Percentiles rank a stretch among this genome's conserved stretches.
Evolutionary conservation across 495 filamentous ascomycete genomes (phyloP).

Genomic region (Annulohypoxylon stygium): DNA sequence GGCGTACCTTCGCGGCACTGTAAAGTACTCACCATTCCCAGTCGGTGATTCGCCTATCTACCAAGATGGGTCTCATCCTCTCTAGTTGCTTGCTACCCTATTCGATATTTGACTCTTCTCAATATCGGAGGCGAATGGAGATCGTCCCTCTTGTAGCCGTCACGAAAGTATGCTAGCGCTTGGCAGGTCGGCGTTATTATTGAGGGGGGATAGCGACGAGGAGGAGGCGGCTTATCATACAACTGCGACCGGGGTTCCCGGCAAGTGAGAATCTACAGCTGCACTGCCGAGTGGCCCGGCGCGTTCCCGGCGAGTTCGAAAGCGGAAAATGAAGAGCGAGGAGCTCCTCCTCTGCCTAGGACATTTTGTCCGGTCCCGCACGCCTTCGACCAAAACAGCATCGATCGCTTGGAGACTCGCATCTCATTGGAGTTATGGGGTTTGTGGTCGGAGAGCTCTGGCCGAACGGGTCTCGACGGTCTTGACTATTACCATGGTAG

Average conservation of each 20-base stretch:
- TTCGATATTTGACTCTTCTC: slow-evolving; percentile 19
- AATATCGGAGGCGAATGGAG: slow-evolving; percentile 21
- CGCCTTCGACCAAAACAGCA: slow-evolving; percentile 39
- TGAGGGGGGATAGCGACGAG: slow-evolving; percentile 40
- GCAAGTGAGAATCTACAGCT: slow-evolving; percentile 47
- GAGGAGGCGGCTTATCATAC: slow-evolving; percentile 33
- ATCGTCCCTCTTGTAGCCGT: slow-evolving; percentile 37
- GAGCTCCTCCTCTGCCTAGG: slow-evolving; percentile 29
- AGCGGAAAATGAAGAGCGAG: slow-evolving; percentile 40
- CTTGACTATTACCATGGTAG: slow-evolving; percentile 39
- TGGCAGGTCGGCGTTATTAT: slow-evolving; percentile 31
- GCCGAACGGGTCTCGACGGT: slow-evolving; percentile 32
- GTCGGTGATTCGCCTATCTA: slow-evolving; percentile 20
- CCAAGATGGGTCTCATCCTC: slow-evolving; percentile 11
- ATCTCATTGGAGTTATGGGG: slow-evolving; percentile 19
- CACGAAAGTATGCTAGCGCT: slow-evolving; percentile 29
- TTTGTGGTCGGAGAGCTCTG: slow-evolving; percentile 24
- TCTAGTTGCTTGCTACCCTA: slow-evolving; percentile 31
- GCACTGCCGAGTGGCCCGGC: slow-evolving; percentile 38
- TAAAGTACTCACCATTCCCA: slow-evolving; percentile 21
- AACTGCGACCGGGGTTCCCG: slow-evolving; percentile 33
- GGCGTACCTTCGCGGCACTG: slow-evolving; percentile 26
- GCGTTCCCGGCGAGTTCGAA: slow-evolving; percentile 35
- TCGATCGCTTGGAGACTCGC: slow-evolving; percentile 44
- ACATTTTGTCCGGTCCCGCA: slow-evolving; percentile 41